phyloP scores from a whole-genome alignment of 192 early-diverging fungal genomes.

The Geosiphon pyriformis region DNA sequence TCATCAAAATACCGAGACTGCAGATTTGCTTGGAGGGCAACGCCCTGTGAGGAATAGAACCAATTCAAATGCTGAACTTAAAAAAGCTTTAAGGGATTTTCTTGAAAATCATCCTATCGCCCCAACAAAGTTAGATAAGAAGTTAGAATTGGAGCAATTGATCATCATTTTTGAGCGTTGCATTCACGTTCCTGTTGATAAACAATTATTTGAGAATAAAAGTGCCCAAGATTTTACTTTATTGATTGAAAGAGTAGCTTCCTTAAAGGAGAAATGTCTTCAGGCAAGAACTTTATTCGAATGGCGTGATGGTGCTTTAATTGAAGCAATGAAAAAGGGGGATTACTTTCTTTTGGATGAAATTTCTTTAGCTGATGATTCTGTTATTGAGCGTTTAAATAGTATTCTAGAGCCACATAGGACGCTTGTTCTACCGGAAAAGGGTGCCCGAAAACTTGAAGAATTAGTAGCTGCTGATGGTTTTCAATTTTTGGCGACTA shows the following conservation, averaged over 20 bases:
- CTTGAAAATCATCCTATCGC: conserved; percentile 21
- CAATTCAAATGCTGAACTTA: conserved; percentile 44
- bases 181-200: too few relatives aligned
- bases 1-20: conserved; percentile 93
- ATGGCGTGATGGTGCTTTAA: conserved; percentile 95
- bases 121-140: conserved; percentile 24
- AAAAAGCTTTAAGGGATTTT: conserved; percentile 34
- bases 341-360: conserved; percentile 93
- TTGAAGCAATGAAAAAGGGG: conserved; percentile 82
- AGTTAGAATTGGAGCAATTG: conserved; percentile 29
- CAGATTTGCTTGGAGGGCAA: conserved; percentile 91
- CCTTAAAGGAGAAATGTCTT: conserved; percentile 31
- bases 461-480: conserved; percentile 58
- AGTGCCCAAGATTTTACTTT: conserved; percentile 19
- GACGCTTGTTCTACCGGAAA: conserved; percentile 84
- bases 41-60: conserved; percentile 80
- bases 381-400: conserved; percentile 95
- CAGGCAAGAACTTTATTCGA: conserved; percentile 71
- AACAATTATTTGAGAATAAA: too few relatives aligned
- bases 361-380: conserved; percentile 97
- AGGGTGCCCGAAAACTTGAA: conserved; percentile 69
- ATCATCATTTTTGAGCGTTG: conserved; percentile 29
- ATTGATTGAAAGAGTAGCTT: conserved; percentile 25
- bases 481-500: conserved; percentile 94
- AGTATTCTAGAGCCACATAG: conserved; percentile 85